Base-by-base conservation (phyloP, 2,329 filamentous ascomycete species). In the Monosporascus cannonballus region DNA sequence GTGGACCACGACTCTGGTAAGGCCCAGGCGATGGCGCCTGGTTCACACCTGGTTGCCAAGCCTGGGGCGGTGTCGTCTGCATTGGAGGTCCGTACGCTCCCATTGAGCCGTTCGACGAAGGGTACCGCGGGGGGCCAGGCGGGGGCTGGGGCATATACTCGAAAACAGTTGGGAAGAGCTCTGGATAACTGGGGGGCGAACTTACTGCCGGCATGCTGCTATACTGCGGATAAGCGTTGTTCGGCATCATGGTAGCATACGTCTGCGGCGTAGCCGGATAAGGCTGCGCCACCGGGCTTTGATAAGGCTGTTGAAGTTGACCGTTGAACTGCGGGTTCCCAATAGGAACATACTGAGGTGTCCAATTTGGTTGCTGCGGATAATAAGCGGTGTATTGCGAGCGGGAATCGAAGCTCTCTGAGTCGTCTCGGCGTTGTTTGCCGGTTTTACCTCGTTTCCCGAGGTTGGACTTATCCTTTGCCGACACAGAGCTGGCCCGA, bases 401-500 rank as follows among this genome's bases (percentile, higher is more conserved):
- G 50, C 84, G 75, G 11, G 81, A 81, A 61, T 86, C 84, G 56
- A 86, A 86, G 57, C 76, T 79, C 58, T 85, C 83, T 0, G 81
- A 83, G 62, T 86, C 83, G 56, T 85, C 81, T 46, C 82, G 76
- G 42, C 83, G 78, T 60, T 84, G 81, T 64, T 83, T 85, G 54
- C 71, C 66, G 69, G 85, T 64, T 80, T 89, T 76, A 70, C 84
- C 73, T 81, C 89, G 76, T 63, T 90, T 90, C 46, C 84, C 83
- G 58, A 85, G 78, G 59, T 83, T 85, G 44, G 80, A 78, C 65
- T 82, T 93, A 65, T 92, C 91, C 66, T 89, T 90, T 24, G 87
- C 88, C 44, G 87, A 90, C 6, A 89, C 83, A 4, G 93, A 96
- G 69, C 91, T 96, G 20, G 92, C 89, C 47, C 92, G 83, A 20